Base-by-base conservation (phyloP, 106 monocot species). In the Dactylorhiza incarnata region DNA sequence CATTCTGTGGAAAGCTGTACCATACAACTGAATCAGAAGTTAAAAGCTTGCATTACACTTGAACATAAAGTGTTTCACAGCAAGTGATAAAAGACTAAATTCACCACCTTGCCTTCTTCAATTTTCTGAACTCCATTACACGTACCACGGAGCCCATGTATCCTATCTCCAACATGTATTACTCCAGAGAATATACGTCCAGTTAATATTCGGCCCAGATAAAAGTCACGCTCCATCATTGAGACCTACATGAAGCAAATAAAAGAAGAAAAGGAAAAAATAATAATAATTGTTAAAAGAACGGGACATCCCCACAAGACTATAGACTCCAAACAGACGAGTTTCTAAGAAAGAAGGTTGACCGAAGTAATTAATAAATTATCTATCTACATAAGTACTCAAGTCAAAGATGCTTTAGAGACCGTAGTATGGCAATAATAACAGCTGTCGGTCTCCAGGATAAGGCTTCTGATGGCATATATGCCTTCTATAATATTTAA, bases 191-290 rank as follows among this genome's bases (percentile, higher is more conserved):
- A 84, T 75, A 99, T 76, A 7, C 99, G 87, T 29, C 94, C 99
- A 46, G 94, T 94, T 79, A 99, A 88, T 86, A 99, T 94, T 79
- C 99, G 72, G 72, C 99, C 99, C 53, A 99, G 91, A 82, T 94
- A 99, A 85, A 88, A 99, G 80, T 99, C 99, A 20, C 88, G 87
- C 79, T 94, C 99, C 99, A 99, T 99, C 94, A 99, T 99, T 17
- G 99, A 99, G 69, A 99, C 97, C 97, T 99, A 83, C 71, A 81
- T 59, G 23, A 67, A 77, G 37, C 43, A 71, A 54, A 26, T 22
- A 49, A 20, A 58, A n/a, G 14, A 45, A 70, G n/a, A 49, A 44
- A 45, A 49, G 62, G 5, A 25, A n/a, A 61, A 65, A 45, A 8
- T 44, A 74, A 75, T 19, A 46, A 17, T 45, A 65, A 4, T 65